Evolutionary conservation across 2,329 filamentous ascomycete species (phyloP), one percentile per base, ranked within the genome.

Genomic region (Trichocomaceae sp.): DNA sequence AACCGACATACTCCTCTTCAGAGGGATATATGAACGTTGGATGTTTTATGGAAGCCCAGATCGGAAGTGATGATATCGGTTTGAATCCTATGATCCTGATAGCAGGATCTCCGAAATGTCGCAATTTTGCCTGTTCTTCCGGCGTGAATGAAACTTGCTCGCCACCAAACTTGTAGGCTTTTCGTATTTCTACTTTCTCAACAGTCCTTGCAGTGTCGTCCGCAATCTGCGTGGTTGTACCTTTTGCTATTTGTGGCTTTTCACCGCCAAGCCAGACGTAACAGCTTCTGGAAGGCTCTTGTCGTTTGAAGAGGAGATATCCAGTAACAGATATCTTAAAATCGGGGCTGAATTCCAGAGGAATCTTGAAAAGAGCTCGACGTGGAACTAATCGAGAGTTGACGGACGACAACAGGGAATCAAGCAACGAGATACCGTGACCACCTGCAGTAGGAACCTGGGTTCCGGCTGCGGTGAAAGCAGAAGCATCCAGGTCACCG

Each of bases 71-170:
- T 1, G 81, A 82, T 26, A 88, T 77, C 6, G 89, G 83, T 68
- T 97, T 99, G 79, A 99, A 99, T 5, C 93, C 93, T 55, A 99
- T 87, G 60, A 99, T 87, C 5, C 90, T 85, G 55, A 99, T 87
- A 12, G 88, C 78, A 0, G 90, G 88, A 1, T 87, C 79, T 2
- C 91, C 92, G 63, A 96, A 96, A 61, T 88, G 77, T 58, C 85
- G 85, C 56, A 99, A 78, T 19, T 80, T 75, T 56, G 85, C 86
- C 57, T 92, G 83, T 68, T 99, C 92, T 33, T 96, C 90, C 0
- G 85, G 81, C 0, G 85, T 85, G 68, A 99, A 99, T 48, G 86
- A 81, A 47, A 99, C 83, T 47, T 90, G 90, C 61, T 95, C 89
- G 39, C 90, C 91, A 12, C 92, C 93, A 66, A 97, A 97, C 64